Percentiles rank a stretch among this genome's conserved stretches.
These are phyloP conservation scores for Kwoniella mangroviensis DNA, from an alignment of 768 basidiomycete species.

Conservation along the genomic window DNA sequence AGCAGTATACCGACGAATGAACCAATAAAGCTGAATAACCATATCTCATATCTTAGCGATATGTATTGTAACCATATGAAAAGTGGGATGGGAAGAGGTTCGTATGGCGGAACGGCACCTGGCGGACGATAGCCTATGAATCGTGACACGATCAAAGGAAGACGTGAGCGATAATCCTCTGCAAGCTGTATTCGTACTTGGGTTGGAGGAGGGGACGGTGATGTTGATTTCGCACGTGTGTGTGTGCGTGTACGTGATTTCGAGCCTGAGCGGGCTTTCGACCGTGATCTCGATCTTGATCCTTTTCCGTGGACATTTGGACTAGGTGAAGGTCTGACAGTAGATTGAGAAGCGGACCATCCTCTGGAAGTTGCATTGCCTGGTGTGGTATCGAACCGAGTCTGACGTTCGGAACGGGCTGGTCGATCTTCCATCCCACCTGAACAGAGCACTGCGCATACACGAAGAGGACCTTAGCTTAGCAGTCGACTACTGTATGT, in stretches of 20 bases:
- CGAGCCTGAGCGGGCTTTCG: neutral
- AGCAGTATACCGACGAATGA: constrained; percentile 40
- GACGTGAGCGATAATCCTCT: constrained; percentile 25
- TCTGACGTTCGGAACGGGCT: neutral
- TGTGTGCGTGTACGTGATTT: neutral
- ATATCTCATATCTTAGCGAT: constrained; percentile 41
- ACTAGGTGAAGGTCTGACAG: constrained; percentile 10
- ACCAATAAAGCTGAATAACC: constrained; percentile 38
- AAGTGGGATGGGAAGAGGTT: constrained; percentile 33
- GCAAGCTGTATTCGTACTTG: neutral
- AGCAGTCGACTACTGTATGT: neutral
- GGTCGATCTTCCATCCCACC: no score
- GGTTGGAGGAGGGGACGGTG: neutral
- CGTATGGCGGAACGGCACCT: constrained; percentile 20
- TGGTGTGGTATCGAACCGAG: neutral
- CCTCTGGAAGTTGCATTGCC: neutral
- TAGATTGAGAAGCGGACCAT: constrained; percentile 1
- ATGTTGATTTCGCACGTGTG: no score
- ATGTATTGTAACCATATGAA: constrained; percentile 38
- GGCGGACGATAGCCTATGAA: constrained; percentile 35
- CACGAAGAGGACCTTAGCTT: no score
- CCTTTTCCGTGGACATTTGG: neutral
- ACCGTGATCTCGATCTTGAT: neutral
- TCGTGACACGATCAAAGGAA: constrained; percentile 26
- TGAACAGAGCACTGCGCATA: no score